A percentile compares a stretch with the other conserved stretches of the same genome.
Conservation (phyloP, 768 basidiomycete species). For the Clitopilus hobsonii region DNA sequence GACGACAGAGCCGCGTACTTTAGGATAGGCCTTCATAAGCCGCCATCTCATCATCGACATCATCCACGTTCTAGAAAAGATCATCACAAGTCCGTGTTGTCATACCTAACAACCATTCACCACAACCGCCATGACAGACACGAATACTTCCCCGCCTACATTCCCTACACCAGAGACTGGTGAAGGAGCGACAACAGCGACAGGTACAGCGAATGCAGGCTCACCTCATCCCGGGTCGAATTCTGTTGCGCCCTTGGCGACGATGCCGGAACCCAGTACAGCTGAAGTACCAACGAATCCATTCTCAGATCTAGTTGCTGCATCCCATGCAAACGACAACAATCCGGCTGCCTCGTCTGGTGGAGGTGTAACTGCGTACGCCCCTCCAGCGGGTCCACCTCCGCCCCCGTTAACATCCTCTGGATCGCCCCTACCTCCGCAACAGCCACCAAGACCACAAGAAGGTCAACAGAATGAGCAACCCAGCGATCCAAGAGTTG, state of each 20-base stretch:
- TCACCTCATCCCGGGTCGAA: background rate
- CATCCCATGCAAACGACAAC: background rate
- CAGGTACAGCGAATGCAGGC: background rate
- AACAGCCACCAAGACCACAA: background rate
- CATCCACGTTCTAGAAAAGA: background rate
- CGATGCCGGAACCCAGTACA: background rate
- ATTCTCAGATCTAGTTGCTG: background rate
- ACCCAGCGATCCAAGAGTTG: conserved; percentile 43
- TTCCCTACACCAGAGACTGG: background rate
- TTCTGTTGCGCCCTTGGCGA: background rate
- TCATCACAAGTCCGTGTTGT: background rate
- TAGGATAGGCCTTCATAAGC: background rate
- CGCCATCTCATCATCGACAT: background rate
- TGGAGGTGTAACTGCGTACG: conserved; percentile 1
- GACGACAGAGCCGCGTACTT: background rate
- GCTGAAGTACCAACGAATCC: background rate
- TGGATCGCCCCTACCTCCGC: background rate
- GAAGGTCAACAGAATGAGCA: conserved; percentile 12
- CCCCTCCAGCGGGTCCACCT: conserved; percentile 1
- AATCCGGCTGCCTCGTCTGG: no score
- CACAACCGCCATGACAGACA: conserved; percentile 10
- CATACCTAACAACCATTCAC: conserved; percentile 4
- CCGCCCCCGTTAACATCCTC: conserved; percentile 2
- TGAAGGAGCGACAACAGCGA: background rate
- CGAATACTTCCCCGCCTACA: conserved; percentile 6